A percentile compares a stretch with the other conserved stretches of the same genome.
Conservation (phyloP, 352 stramenopile genomes). For the Globisporangium solare region DNA sequence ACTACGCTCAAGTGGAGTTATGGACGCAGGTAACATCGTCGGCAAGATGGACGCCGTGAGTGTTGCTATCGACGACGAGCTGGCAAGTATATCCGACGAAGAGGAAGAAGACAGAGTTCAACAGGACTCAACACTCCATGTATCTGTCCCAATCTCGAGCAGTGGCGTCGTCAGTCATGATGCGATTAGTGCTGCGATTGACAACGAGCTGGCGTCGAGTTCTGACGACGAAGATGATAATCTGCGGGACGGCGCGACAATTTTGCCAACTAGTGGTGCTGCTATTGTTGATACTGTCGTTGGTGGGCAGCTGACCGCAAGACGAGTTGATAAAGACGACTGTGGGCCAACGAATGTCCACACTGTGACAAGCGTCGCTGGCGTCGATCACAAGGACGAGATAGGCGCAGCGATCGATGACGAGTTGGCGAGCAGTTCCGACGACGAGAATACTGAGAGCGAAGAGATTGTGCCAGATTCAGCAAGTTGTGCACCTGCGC, state of each 20-base stretch:
- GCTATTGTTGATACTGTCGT: too few species aligned
- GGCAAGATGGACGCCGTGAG: neutral
- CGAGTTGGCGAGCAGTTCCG: slow-evolving; percentile 29
- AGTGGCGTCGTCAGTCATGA: slow-evolving; percentile 1
- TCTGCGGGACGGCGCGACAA: neutral
- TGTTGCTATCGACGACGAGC: slow-evolving; percentile 17
- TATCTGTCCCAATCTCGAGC: neutral
- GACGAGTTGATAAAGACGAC: too few species aligned
- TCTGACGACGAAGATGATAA: slow-evolving; percentile 21
- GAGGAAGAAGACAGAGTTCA: slow-evolving; percentile 12
- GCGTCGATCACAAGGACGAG: slow-evolving; percentile 8
- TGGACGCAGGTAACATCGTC: neutral
- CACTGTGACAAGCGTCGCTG: neutral
- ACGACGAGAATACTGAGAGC: slow-evolving; percentile 1
- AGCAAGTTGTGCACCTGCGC: too few species aligned
- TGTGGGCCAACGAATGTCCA: too few species aligned
- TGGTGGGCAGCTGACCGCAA: too few species aligned
- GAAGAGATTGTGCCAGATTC: too few species aligned
- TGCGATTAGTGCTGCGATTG: slow-evolving; percentile 18
- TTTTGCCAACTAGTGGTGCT: neutral
- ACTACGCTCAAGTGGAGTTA: too few species aligned
- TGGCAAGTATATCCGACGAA: slow-evolving; percentile 21
- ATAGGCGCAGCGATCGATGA: slow-evolving; percentile 34
- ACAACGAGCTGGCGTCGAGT: slow-evolving; percentile 25
- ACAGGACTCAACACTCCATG: neutral